These are phyloP conservation scores for Eimeria acervulina DNA, from an alignment of 169 alveolate species.

Conservation along the genomic window DNA sequence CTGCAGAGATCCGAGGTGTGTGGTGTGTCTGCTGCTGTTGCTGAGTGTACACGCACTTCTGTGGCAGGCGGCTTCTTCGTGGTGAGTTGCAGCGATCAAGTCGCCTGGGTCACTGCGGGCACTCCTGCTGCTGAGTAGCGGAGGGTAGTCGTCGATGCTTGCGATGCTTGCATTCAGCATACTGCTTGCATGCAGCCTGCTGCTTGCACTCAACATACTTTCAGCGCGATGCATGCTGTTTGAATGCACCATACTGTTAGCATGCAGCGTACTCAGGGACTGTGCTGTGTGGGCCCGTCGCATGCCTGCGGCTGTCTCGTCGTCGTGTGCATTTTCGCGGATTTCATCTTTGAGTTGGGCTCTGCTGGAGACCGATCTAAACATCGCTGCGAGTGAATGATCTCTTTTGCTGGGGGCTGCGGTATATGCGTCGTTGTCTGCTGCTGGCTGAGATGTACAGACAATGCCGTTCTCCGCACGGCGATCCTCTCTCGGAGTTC, in stretches of 20 bases:
- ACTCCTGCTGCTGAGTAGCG: slow-evolving; percentile 9
- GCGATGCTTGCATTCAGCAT: neutral
- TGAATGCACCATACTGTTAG: neutral
- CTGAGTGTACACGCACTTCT: neutral
- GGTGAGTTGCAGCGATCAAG: neutral
- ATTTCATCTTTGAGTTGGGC: neutral
- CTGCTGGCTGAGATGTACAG: neutral
- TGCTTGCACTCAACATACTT: neutral
- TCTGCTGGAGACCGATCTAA: neutral
- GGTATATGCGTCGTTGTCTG: neutral
- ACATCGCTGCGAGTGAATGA: slow-evolving; percentile 43
- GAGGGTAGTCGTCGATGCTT: neutral
- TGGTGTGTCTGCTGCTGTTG: neutral
- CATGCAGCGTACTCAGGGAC: slow-evolving; percentile 1
- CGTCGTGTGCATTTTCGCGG: neutral
- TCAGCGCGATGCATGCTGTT: neutral
- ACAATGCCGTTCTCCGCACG: neutral
- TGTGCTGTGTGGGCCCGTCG: slow-evolving; percentile 20
- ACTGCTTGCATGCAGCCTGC: neutral
- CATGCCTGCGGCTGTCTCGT: neutral
- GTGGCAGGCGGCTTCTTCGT: neutral
- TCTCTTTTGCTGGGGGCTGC: neutral
- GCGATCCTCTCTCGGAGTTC: neutral
- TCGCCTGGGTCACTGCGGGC: slow-evolving; percentile 33
- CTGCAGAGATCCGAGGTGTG: neutral